Percentiles rank a stretch among this genome's conserved stretches.
phyloP scores from a whole-genome alignment of 257 asterid species.

The Prunella vulgaris region DNA sequence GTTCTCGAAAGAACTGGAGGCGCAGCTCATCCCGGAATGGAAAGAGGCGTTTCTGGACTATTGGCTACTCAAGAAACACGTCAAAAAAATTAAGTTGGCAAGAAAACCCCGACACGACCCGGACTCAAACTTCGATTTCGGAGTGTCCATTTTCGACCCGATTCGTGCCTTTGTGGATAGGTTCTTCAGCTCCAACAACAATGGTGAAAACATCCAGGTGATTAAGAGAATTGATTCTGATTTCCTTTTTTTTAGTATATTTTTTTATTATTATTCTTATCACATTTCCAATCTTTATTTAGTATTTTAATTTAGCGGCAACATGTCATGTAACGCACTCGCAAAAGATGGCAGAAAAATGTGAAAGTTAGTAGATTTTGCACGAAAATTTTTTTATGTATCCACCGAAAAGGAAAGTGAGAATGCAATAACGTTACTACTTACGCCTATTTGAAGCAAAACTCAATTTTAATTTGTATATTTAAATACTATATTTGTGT shows the following conservation, averaged over 20 bases:
- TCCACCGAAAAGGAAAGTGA: slow-evolving; percentile 4
- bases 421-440: slow-evolving; percentile 4
- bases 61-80: slow-evolving; percentile 68
- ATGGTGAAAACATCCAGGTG: slow-evolving; percentile 43
- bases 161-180: slow-evolving; percentile 19
- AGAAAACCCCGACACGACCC: slow-evolving; percentile 33
- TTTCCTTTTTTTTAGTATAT: background rate
- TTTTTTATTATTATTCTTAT: no score
- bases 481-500: background rate
- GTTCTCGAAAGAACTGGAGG: slow-evolving; percentile 78
- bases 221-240: background rate
- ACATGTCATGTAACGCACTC: slow-evolving; percentile 2
- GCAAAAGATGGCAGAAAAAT: slow-evolving; percentile 19
- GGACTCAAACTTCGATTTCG: slow-evolving; percentile 30
- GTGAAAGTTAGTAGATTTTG: slow-evolving; percentile 6
- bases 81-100: slow-evolving; percentile 55
- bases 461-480: background rate
- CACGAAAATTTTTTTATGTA: background rate
- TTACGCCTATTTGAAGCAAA: background rate
- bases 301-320: background rate
- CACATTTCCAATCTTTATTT: background rate
- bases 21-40: slow-evolving; percentile 89
- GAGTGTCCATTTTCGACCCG: slow-evolving; percentile 57
- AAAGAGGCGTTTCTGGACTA: slow-evolving; percentile 72
- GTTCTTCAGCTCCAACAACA: slow-evolving; percentile 9